phyloP scores from a whole-genome alignment of 495 filamentous ascomycete species.

The Elasticomyces elasticus region DNA sequence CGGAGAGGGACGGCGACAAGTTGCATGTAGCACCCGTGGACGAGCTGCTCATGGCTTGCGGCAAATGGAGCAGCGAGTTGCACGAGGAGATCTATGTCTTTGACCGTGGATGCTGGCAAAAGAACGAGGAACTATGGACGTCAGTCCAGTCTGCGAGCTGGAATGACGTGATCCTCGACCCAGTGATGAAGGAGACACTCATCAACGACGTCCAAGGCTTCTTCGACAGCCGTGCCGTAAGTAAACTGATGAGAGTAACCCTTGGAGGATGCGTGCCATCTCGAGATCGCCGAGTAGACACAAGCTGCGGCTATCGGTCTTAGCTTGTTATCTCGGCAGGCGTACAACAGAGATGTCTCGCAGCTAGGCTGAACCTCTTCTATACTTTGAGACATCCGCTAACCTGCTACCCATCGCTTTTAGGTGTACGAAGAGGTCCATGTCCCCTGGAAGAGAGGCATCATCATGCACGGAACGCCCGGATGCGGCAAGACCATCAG shows the following conservation, averaged over 20 bases:
- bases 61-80: conserved; percentile 40
- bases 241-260: no score
- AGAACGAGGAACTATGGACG: conserved; percentile 46
- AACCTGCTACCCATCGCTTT: no score
- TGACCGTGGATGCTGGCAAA: conserved; percentile 49
- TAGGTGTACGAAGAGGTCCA: conserved; percentile 36
- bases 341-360: no score
- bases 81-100: conserved; percentile 57
- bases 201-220: conserved; percentile 34
- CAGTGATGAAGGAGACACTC: conserved; percentile 37
- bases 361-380: no score
- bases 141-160: conserved; percentile 43
- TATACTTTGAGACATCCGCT: no score
- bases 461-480: conserved; percentile 35
- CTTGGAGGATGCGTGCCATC: no score
- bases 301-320: no score
- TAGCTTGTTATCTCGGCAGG: no score
- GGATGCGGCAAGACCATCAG: conserved; percentile 61
- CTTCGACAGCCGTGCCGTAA: conserved; percentile 37
- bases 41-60: conserved; percentile 42
- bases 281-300: no score
- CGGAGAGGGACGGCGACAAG: conserved; percentile 17
- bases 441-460: conserved; percentile 38
- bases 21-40: conserved; percentile 30
- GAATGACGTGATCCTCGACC: conserved; percentile 39